A percentile compares a stretch with the other conserved stretches of the same genome.
Evolutionary conservation across 495 filamentous ascomycete genomes (phyloP).

Genomic region (Tetracladium setigerum): DNA sequence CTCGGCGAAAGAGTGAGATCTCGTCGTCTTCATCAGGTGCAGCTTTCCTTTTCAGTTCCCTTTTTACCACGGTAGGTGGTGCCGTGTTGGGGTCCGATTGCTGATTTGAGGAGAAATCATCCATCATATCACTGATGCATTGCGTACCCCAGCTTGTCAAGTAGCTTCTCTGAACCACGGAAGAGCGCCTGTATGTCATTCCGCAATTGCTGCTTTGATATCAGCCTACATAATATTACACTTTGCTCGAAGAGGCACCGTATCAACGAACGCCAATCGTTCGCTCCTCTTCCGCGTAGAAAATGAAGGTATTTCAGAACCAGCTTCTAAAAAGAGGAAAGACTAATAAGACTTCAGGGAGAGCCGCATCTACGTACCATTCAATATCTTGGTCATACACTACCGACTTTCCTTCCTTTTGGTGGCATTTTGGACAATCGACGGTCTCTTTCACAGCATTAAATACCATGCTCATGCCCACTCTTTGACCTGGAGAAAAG

Average conservation of each 20-base stretch:
- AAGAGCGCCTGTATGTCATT: not conserved
- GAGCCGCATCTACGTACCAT: not conserved
- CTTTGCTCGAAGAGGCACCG: no score
- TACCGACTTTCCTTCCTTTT: not conserved
- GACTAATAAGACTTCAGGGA: no score
- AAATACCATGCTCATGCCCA: conserved; percentile 30
- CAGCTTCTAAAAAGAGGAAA: no score
- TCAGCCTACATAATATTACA: not conserved
- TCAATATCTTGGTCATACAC: not conserved
- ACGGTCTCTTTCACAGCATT: not conserved
- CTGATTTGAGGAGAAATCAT: no score
- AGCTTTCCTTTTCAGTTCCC: not conserved
- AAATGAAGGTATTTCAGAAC: no score
- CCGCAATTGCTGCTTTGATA: not conserved
- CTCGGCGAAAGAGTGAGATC: conserved; percentile 3
- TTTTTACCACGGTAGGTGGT: not conserved
- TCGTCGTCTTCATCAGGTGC: not conserved
- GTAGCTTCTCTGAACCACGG: no score
- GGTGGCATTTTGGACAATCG: not conserved
- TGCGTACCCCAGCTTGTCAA: no score
- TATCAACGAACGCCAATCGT: no score
- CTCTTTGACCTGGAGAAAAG: conserved; percentile 20
- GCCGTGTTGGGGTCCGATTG: not conserved
- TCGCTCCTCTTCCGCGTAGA: no score
- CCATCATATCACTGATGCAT: no score